phyloP scores from a whole-genome alignment of 257 asterid species.

The Solanum pennellii region DNA sequence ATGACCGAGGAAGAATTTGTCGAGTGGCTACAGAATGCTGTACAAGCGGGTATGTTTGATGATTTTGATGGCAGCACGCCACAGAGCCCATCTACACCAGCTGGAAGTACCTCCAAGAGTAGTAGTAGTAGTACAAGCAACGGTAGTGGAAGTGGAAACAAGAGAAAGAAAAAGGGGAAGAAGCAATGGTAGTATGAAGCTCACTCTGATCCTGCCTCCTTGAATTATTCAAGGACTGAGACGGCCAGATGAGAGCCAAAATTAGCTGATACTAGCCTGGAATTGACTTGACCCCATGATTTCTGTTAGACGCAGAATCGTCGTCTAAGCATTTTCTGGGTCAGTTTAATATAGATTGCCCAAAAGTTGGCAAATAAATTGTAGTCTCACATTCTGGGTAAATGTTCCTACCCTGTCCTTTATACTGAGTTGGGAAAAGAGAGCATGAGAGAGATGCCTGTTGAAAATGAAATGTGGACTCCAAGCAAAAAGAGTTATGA shows the following conservation, averaged over 20 bases:
- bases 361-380: background rate
- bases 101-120: constrained; percentile 29
- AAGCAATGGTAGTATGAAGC: constrained; percentile 33
- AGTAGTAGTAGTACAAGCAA: constrained; percentile 18
- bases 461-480: background rate
- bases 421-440: background rate
- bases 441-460: background rate
- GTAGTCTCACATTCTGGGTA: background rate
- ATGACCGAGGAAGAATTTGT: constrained; percentile 85
- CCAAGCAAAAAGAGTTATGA: background rate
- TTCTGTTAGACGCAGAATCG: background rate
- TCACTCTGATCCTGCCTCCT: background rate
- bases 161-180: constrained; percentile 83
- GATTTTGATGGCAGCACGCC: constrained; percentile 28
- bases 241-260: background rate
- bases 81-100: constrained; percentile 22
- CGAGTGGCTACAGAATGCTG: constrained; percentile 79
- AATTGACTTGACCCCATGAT: background rate
- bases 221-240: background rate
- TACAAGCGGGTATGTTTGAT: constrained; percentile 61
- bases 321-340: background rate
- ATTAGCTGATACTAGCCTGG: background rate
- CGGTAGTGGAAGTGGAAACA: constrained; percentile 26
- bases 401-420: background rate
- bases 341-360: background rate